Evolutionary conservation across 495 filamentous ascomycete genomes (phyloP), one percentile per base, ranked within the genome.

Genomic region (Aspergillus homomorphus): DNA sequence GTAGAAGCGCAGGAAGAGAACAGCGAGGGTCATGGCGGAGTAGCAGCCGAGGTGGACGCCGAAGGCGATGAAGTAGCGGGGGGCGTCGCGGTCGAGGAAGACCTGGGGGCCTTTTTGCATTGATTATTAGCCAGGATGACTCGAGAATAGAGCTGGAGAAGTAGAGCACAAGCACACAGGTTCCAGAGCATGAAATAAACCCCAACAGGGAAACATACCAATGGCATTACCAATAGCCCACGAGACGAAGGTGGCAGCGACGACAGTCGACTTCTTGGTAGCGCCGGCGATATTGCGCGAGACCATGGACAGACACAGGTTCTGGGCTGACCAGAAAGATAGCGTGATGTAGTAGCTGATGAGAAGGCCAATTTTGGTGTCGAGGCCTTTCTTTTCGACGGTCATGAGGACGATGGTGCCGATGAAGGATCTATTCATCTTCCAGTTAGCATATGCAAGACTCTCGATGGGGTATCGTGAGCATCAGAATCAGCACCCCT

Each of bases 211-310:
- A 9, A 22, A 57, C 63, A n/a, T 59, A 66, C 73, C 75, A 33
- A 77, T 74, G 9, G 73, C 73, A 45, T 79, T 79, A 3, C 76
- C 75, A 16, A 69, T 68, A 24, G 73, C 73, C 72, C 73, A 79
- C 4, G 72, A 73, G 19, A 79, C 66, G 45, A 79, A 77, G 0
- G 73, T 76, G 1, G 70, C 66, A 15, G 79, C 79, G 4, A 79
- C 75, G 1, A 80, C 75, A 3, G 73, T 73, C 0, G 79, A 72
- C 60, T 88, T 88, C 68, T 89, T 89, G 8, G 86, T 88, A 61
- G 86, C 87, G 15, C 86, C 86, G 12, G 83, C 84, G n/a, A 89
- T 80, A 51, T 89, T 88, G 18, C 80, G 80, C 1, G 77, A 79
- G 51, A 87, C 84, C 64, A 87, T 77, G 2, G 80, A 80, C 12